Evolutionary conservation across 176 grass and related monocot species (phyloP).

Genomic region (Pontederia crassipes): DNA sequence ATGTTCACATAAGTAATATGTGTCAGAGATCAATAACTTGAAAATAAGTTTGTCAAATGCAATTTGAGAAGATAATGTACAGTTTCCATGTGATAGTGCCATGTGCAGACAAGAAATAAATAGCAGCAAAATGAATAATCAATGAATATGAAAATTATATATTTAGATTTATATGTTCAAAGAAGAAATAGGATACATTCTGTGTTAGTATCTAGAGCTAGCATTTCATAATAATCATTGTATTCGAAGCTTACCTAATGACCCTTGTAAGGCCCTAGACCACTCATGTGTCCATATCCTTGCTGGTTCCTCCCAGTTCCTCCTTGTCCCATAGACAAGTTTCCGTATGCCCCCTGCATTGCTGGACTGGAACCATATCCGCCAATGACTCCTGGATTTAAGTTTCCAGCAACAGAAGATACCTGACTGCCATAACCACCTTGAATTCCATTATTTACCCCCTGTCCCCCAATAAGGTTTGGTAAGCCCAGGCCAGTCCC

Average conservation of each 20-base stretch:
- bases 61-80: no score
- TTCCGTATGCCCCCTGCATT: constrained; percentile 62
- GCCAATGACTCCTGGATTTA: constrained; percentile 23
- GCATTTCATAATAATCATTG: constrained; percentile 16
- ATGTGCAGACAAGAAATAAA: no score
- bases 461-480: constrained; percentile 38
- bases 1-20: no score
- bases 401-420: background rate
- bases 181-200: background rate
- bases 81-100: no score
- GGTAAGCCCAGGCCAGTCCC: constrained; percentile 48
- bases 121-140: no score
- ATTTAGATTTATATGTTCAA: background rate
- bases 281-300: constrained; percentile 14
- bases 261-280: constrained; percentile 52
- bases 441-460: constrained; percentile 30
- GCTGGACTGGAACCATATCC: constrained; percentile 32
- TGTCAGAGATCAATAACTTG: no score
- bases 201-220: constrained; percentile 2
- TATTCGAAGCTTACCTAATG: constrained; percentile 63
- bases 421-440: constrained; percentile 27
- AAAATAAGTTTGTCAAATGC: no score
- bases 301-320: constrained; percentile 58
- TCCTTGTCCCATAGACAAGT: constrained; percentile 31
- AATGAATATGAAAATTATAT: no score